Evolutionary conservation across 768 basidiomycete species (phyloP), one percentile per base, ranked within the genome.

Genomic region (Inosperma sp.): DNA sequence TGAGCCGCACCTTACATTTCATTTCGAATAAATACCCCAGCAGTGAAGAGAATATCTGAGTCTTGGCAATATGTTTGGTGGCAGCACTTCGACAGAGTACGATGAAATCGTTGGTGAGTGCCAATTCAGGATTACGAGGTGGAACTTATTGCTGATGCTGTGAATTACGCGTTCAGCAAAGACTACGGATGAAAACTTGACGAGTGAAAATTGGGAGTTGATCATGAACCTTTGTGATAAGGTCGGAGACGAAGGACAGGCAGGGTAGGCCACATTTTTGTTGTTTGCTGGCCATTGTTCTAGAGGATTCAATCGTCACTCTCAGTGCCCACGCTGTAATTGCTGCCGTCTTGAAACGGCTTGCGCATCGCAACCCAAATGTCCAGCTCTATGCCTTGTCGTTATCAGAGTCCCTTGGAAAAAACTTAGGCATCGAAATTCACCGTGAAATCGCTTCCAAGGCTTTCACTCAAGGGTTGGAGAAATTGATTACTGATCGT

Each of bases 101-200:
- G 94, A 97, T 63, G 93, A 95, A 46, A 79, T 93, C 51, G 89
- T 96, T 67, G 80, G 93, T 93, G 57, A 65, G 89, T 82, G 45
- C 17, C 17, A 23, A 22, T 40, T 37, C 37, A n/a, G 16, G 25
- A 31, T 49, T 35, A 44, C 22, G 25, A 39, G 33, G 19, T 34
- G 30, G 5, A 12, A 40, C 22, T 27, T 29, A 35, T 25, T 9
- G 39, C 43, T 49, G 45, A 39, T 49, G 23, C 54, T 53, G 45
- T 33, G 52, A 9, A 26, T 16, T 42, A 25, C 19, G 30, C 16
- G 14, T 47, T 19, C 68, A 96, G 94, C 70, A 60, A 95, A 96
- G 71, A 88, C 95, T 27, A 99, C 96, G n/a, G 92, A 94, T 66
- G 96, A 98, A 79, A 93, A 93, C 66, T 74, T 94, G 52, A 94